phyloP scores from a whole-genome alignment of 1,284 basidiomycete species.

The Ceratobasidium sp. region DNA sequence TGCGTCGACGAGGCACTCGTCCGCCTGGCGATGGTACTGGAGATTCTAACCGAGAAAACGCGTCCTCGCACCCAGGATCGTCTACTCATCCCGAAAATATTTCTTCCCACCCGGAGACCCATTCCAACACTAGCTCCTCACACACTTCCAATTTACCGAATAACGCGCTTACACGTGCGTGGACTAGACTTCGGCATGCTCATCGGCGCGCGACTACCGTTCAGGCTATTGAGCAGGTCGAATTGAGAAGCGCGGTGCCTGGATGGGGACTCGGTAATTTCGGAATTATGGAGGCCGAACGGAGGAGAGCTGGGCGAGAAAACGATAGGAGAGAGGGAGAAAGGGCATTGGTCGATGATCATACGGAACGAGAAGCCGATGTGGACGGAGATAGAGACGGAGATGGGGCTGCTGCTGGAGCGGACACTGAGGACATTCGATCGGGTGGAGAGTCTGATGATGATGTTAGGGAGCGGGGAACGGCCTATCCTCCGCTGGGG shows the following conservation, averaged over 20 bases:
- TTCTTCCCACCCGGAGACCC: conserved; percentile 27
- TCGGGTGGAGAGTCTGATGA: conserved; percentile 41
- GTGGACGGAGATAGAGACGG: conserved; percentile 36
- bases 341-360: conserved; percentile 42
- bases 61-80: conserved; percentile 35
- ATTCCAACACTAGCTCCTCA: conserved; percentile 21
- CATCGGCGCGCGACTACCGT: conserved; percentile 70
- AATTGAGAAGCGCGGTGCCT: conserved; percentile 57
- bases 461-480: conserved; percentile 12
- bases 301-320: conserved; percentile 49
- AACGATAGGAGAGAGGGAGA: conserved; percentile 47
- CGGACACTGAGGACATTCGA: conserved; percentile 42
- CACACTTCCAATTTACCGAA: conserved; percentile 32
- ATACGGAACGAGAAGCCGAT: conserved; percentile 41
- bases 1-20: conserved; percentile 19
- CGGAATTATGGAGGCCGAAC: conserved; percentile 59
- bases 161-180: conserved; percentile 55
- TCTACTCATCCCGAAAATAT: conserved; percentile 34
- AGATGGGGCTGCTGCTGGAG: conserved; percentile 38
- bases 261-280: conserved; percentile 79
- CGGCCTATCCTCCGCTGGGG: conserved; percentile 14
- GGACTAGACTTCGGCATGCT: conserved; percentile 63
- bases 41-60: conserved; percentile 29
- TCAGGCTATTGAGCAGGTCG: conserved; percentile 68
- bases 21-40: conserved; percentile 6